Evolutionary conservation across 257 asterid species (phyloP), one percentile per base, ranked within the genome.

Genomic region (Solanum boliviense): DNA sequence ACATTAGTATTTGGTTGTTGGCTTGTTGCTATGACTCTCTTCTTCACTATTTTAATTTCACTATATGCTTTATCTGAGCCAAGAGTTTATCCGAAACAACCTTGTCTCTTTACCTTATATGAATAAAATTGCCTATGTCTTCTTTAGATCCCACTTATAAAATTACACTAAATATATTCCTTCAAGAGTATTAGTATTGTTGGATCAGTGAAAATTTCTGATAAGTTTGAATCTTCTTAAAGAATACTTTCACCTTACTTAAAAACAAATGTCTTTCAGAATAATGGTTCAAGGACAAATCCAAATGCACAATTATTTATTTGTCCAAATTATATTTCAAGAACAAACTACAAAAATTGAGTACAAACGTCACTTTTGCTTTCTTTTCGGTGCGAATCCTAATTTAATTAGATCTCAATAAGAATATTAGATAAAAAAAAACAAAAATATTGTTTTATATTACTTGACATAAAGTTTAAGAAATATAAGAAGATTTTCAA

Each of bases 341-440:
- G 13, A 68, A 68, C 31, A 2, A 5, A 13, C 20, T 13, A 6
- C 1, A 68, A 68, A 27, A 29, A 68, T 68, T 13, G 74, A 27
- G 36, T 13, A 67, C 20, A 25, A 25, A 65, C 16, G 18, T 10
- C 7, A 25, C 31, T 25, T 65, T 20, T 65, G 29, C 32, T 65
- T 65, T 65, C 20, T 25, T 65, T 12, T 0, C 2, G 5, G 2
- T 1, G 0, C 1, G 0, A 65, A 65, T 65, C 34, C 12, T 65
- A 11, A 65, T 25, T 27, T 2, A 65, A 0, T 65, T 0, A 2
- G 4, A 25, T 65, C 18, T 5, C 8, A 65, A 65, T 65, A 65
- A 0, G 13, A 11, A 65, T 10, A 65, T 65, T 27, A 65, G 1
- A n/a, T 5, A 5, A 4, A 2, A 5, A 10, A 4, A 2, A 5